Percentiles rank a stretch among this genome's conserved stretches.
These are phyloP conservation scores for Coemansia sp. DNA, from an alignment of 192 early-diverging fungal species.

Conservation along the genomic window DNA sequence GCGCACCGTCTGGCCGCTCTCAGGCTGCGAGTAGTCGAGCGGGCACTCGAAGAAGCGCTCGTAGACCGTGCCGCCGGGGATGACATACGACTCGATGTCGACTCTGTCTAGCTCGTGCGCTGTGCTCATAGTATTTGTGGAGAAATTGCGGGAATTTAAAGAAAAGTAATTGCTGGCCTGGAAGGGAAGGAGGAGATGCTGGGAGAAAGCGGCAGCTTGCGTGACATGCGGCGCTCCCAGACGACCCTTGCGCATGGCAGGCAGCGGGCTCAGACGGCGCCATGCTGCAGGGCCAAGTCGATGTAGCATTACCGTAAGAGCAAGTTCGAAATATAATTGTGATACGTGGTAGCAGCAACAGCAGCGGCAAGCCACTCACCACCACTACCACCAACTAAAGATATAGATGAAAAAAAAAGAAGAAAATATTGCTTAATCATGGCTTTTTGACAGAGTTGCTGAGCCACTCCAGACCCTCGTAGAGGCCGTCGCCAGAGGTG, in stretches of 20 bases:
- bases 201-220: background rate
- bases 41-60: constrained; percentile 65
- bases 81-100: constrained; percentile 54
- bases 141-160: constrained; percentile 1
- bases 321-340: too few species aligned
- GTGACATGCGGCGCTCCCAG: background rate
- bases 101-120: constrained; percentile 55
- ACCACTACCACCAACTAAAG: too few species aligned
- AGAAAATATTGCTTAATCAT: background rate
- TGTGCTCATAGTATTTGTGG: background rate
- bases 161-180: background rate
- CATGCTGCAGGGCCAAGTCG: background rate
- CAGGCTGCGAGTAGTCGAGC: constrained; percentile 48
- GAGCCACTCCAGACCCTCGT: constrained; percentile 97
- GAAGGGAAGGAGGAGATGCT: background rate
- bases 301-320: background rate
- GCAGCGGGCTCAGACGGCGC: background rate
- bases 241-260: background rate
- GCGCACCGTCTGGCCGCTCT: constrained; percentile 30
- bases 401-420: background rate
- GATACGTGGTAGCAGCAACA: too few species aligned
- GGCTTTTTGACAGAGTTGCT: constrained; percentile 59
- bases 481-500: constrained; percentile 93
- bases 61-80: constrained; percentile 61
- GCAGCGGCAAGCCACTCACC: too few species aligned